phyloP scores from a whole-genome alignment of 1,139 yeast species.

The Zygoascus meyerae region DNA sequence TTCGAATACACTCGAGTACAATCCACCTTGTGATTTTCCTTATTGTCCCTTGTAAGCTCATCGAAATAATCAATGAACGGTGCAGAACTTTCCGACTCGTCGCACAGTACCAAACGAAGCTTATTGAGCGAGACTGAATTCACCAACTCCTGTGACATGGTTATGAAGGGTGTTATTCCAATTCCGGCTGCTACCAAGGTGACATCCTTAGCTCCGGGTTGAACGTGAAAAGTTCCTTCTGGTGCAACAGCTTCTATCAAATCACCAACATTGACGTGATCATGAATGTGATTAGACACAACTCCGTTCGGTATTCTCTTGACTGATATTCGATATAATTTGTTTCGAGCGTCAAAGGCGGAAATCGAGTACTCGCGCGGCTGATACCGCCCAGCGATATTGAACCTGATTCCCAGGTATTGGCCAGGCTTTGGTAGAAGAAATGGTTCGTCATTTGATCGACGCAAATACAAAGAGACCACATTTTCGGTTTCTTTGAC shows the following conservation, averaged over 20 bases:
- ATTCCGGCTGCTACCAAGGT: constrained; percentile 57
- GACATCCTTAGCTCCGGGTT: constrained; percentile 33
- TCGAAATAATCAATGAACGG: constrained; percentile 21
- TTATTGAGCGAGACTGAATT: constrained; percentile 9
- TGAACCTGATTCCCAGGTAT: constrained; percentile 50
- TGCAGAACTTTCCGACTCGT: constrained; percentile 15
- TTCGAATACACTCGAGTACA: constrained; percentile 19
- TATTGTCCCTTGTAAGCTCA: constrained; percentile 13
- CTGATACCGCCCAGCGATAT: constrained; percentile 33
- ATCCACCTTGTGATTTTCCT: constrained; percentile 15
- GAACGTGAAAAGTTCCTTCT: constrained; percentile 37
- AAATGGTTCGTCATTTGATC: constrained; percentile 39
- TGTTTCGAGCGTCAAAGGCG: constrained; percentile 25
- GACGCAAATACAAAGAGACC: constrained; percentile 48
- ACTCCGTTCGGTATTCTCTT: constrained; percentile 44
- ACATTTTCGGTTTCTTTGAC: constrained; percentile 46
- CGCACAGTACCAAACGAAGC: constrained; percentile 23
- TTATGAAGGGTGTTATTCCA: constrained; percentile 59
- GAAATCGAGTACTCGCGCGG: constrained; percentile 51
- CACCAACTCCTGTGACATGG: constrained; percentile 42
- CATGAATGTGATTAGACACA: constrained; percentile 51
- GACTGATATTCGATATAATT: constrained; percentile 51
- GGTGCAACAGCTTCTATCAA: constrained; percentile 51
- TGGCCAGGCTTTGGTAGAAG: constrained; percentile 50
- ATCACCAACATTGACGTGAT: constrained; percentile 46